A percentile compares a stretch with the other conserved stretches of the same genome.
Conservation (phyloP, 192 early-diverging fungal genomes). For the Obelidium mucronatum region DNA sequence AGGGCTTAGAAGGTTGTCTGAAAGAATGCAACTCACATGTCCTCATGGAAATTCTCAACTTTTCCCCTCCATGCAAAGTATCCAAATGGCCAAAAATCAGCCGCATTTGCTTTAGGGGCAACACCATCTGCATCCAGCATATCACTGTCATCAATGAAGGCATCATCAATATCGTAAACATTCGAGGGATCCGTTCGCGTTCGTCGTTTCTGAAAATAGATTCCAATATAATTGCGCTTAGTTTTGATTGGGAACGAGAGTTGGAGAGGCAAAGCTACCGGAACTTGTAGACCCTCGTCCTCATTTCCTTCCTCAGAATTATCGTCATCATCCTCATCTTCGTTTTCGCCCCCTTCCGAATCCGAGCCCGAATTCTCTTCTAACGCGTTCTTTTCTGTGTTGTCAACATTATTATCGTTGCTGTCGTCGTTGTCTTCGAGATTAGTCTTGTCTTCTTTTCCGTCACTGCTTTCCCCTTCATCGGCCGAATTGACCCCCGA, state of each 20-base stretch:
- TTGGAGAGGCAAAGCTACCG: background rate
- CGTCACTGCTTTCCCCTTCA: background rate
- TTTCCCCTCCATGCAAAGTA: constrained; percentile 53
- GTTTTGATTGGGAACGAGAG: background rate
- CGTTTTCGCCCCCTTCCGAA: background rate
- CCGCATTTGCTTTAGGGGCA: background rate
- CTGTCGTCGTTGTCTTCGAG: background rate
- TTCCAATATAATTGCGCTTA: too few species aligned
- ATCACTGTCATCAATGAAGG: constrained; percentile 60
- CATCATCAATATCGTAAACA: constrained; percentile 58
- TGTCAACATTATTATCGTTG: background rate
- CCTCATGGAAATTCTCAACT: constrained; percentile 48
- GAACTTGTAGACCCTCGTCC: too few species aligned
- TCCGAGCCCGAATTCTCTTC: background rate
- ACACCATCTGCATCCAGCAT: constrained; percentile 30
- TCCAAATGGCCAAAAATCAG: constrained; percentile 34
- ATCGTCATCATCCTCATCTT: background rate
- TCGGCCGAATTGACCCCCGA: background rate
- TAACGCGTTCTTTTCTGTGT: background rate
- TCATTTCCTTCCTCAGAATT: background rate
- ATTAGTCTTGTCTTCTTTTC: background rate
- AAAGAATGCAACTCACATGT: constrained; percentile 40
- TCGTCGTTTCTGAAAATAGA: background rate
- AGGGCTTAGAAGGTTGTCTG: background rate
- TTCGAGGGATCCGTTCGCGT: constrained; percentile 39